Base-by-base conservation (phyloP, 108 stramenopile genomes). In the Conticribra guillardii region DNA sequence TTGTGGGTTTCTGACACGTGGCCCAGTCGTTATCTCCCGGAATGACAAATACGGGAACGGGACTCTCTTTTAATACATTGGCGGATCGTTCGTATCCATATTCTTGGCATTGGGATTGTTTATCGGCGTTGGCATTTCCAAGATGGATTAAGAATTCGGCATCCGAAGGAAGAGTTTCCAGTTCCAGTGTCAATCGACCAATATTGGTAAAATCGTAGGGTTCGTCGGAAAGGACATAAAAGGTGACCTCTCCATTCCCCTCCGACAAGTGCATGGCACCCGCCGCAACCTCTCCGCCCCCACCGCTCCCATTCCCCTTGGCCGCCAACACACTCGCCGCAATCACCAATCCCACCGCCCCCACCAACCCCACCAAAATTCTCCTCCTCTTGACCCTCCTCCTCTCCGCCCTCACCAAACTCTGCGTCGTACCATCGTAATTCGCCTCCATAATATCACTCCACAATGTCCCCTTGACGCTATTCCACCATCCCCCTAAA, bases 21-120 rank as follows among this genome's bases (percentile, higher is more conserved):
- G 69, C 71, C 90, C 90, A 91, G 61, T 94, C 93, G 23, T 82
- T 68, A 30, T 85, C 85, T 26, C 90, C 93, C 22, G 90, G 89
- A 1, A 94, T 67, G 9, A 89, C 68, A 46, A 88, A 79, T 49
- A 88, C 54, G 0, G 93, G 89, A 2, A 90, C 66, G 0, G 85
- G 85, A 31, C 82, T 77, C 33, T 83, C 47, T 45, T 67, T 50
- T 24, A 83, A 45, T 14, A 92, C 48, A 24, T 67, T 55, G 17
- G 80, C 65, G 26, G 75, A 81, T 31, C 83, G 80, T 15, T 65
- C 58, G 56, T 82, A 88, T 9, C 79, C 84, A 16, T 74, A 74
- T 51, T 69, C 62, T 34, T 84, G 67, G 52, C 93, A 94, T 28
- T 55, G 27, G 26, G 77, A 71, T n/a, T 76, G 58, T 1, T 63